Evolutionary conservation across 805 yeast genomes (phyloP).

Genomic region (Candida germanica): DNA sequence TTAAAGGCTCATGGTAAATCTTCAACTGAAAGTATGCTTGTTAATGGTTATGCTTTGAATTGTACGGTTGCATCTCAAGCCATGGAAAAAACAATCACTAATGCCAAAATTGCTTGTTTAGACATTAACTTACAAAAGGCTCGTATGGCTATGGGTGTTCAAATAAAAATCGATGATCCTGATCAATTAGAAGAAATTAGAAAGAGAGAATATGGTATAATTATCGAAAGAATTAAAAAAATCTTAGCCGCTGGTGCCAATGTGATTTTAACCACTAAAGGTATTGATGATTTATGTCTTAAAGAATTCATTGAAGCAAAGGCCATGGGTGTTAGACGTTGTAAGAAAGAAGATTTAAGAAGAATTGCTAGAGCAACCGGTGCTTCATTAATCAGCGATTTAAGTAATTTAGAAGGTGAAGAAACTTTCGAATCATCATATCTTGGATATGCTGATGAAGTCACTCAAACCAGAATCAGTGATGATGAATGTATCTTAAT

Average conservation of each 20-base stretch:
- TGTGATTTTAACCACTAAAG: slow-evolving; percentile 89
- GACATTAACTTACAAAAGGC: slow-evolving; percentile 95
- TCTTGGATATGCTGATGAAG: slow-evolving; percentile 88
- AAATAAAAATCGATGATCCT: slow-evolving; percentile 94
- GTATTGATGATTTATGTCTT: slow-evolving; percentile 88
- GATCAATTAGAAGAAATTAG: slow-evolving; percentile 93
- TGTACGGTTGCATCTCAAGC: slow-evolving; percentile 98
- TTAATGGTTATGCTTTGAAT: slow-evolving; percentile 93
- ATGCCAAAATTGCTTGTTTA: slow-evolving; percentile 81
- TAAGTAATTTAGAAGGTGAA: slow-evolving; percentile 94
- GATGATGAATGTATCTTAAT: slow-evolving; percentile 96
- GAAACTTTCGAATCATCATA: slow-evolving; percentile 83
- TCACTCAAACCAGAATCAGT: slow-evolving; percentile 82
- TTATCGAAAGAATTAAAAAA: slow-evolving; percentile 77
- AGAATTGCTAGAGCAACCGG: slow-evolving; percentile 98
- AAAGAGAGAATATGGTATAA: slow-evolving; percentile 82
- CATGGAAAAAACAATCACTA: slow-evolving; percentile 69
- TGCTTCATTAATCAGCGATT: slow-evolving; percentile 79
- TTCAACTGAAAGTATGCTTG: slow-evolving; percentile 77
- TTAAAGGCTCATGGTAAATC: slow-evolving; percentile 97
- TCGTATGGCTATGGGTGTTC: slow-evolving; percentile 97
- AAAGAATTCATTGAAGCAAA: slow-evolving; percentile 89
- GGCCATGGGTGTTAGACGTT: slow-evolving; percentile 94
- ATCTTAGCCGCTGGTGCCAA: slow-evolving; percentile 88
- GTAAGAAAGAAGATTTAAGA: slow-evolving; percentile 93